Base-by-base conservation (phyloP, 1,284 basidiomycete genomes). In the Neonothopanus nambi region DNA sequence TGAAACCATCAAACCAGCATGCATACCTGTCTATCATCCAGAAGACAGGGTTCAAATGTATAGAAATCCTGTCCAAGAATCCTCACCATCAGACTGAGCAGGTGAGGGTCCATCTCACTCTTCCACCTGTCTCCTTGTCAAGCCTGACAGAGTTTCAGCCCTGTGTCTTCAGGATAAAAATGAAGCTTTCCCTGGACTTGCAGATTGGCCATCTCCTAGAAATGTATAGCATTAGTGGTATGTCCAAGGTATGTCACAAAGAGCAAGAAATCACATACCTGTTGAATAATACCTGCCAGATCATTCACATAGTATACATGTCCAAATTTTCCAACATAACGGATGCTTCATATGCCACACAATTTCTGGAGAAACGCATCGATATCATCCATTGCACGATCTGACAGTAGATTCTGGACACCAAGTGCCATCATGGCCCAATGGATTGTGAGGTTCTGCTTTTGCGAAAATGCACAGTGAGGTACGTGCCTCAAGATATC, bases 401-500 rank as follows among this genome's bases (percentile, higher is more conserved):
- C 55, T 5, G 62, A 61, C 0, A 70, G 73, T 8, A 74, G 63
- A 41, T 67, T 57, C 5, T 58, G 36, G 2, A 73, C 59, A 13
- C 64, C 56, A 43, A 66, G 56, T 2, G 52, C 44, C 5, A 71
- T 54, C 1, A 70, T 36, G 15, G 52, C 69, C 69, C 72, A 1
- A 66, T 54, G 28, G 70, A 64, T 0, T 69, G 51, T n/a, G 40
- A 70, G 67, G 4, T 69, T 60, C 45, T 72, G 68, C 5, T 58
- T 54, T 1, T 63, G 56, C 0, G 69, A 72, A 42, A 72, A 72
- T 3, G 64, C 63, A 1, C 68, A 71, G 2, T 64, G 63, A 1
- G 70, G 71, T 1, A 73, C 59, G 50, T 72, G 70, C 61, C 66
- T 67, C 0, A 73, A 39, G 4, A 71, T 63, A 42, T 73, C 68